Conservation (phyloP, 805 yeast species). For the Wickerhamomyces sydowiorum region DNA sequence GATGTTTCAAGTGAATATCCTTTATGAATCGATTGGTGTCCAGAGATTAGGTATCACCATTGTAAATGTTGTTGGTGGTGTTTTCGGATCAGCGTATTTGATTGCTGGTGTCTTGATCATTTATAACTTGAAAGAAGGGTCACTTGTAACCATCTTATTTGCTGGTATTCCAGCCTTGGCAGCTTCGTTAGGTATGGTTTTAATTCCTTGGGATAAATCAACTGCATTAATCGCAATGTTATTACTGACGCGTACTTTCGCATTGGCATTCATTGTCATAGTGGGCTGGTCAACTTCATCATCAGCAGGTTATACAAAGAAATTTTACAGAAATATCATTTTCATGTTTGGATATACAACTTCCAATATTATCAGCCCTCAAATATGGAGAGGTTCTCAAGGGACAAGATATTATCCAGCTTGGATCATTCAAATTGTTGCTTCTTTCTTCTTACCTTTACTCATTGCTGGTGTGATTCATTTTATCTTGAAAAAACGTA, state of each 20-base stretch:
- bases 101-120: slow-evolving; percentile 25
- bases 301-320: slow-evolving; percentile 37
- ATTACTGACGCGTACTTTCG: slow-evolving; percentile 24
- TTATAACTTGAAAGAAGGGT: slow-evolving; percentile 22
- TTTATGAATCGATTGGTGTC: slow-evolving; percentile 31
- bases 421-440: slow-evolving; percentile 43
- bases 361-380: slow-evolving; percentile 41
- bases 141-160: slow-evolving; percentile 16
- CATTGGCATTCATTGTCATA: slow-evolving; percentile 19
- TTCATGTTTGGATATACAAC: slow-evolving; percentile 32
- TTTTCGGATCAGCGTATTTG: slow-evolving; percentile 18
- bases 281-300: slow-evolving; percentile 6
- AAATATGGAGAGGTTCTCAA: slow-evolving; percentile 31
- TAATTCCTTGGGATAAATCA: slow-evolving; percentile 31
- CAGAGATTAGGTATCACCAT: slow-evolving; percentile 35
- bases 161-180: slow-evolving; percentile 21
- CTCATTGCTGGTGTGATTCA: slow-evolving; percentile 27
- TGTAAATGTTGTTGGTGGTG: slow-evolving; percentile 33
- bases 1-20: slow-evolving; percentile 37
- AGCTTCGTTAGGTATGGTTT: slow-evolving; percentile 33
- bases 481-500: slow-evolving; percentile 32
- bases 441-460: slow-evolving; percentile 34
- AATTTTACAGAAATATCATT: slow-evolving; percentile 31
- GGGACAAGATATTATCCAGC: slow-evolving; percentile 31
- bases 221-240: slow-evolving; percentile 24